These are phyloP conservation scores for Aquanectria penicillioides DNA, from an alignment of 2,329 filamentous ascomycete genomes.

Conservation along the genomic window DNA sequence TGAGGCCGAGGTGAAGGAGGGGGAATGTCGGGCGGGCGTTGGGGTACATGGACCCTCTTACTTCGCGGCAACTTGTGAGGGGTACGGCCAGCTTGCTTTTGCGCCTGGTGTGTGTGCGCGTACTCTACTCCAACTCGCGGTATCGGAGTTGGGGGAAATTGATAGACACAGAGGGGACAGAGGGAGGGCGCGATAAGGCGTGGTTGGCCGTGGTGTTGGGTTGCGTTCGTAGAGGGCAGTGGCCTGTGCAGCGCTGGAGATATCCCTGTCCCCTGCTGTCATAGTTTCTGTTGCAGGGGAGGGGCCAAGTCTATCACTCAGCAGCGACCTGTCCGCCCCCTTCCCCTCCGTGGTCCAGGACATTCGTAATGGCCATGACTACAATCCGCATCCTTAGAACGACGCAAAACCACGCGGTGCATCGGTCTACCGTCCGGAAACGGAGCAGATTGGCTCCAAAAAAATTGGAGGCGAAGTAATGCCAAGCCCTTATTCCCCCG, in stretches of 20 bases:
- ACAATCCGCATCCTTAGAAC: not conserved
- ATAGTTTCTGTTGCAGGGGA: not conserved
- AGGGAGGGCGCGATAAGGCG: slow-evolving; percentile 14
- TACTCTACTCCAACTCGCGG: slow-evolving; percentile 15
- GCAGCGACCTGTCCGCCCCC: too few relatives aligned
- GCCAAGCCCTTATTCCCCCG: slow-evolving; percentile 19
- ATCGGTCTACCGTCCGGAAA: slow-evolving; percentile 14
- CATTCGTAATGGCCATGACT: slow-evolving; percentile 18
- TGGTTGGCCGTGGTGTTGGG: too few relatives aligned
- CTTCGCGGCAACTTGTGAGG: slow-evolving; percentile 1
- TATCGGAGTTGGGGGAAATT: slow-evolving; percentile 10
- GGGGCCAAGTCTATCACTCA: too few relatives aligned
- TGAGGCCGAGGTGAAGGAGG: slow-evolving; percentile 17
- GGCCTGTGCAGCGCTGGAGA: too few relatives aligned
- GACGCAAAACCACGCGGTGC: slow-evolving; percentile 13
- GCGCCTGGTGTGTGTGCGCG: not conserved
- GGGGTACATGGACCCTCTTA: not conserved
- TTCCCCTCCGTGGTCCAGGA: too few relatives aligned
- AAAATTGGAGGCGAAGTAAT: slow-evolving; percentile 3
- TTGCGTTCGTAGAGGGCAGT: too few relatives aligned
- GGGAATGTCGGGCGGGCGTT: not conserved
- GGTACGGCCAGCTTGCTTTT: slow-evolving; percentile 1
- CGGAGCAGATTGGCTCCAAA: slow-evolving; percentile 13
- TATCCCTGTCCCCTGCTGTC: slow-evolving; percentile 2
- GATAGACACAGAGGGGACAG: not conserved